phyloP scores from a whole-genome alignment of 345 rosid species.

The Mercurialis annua region DNA sequence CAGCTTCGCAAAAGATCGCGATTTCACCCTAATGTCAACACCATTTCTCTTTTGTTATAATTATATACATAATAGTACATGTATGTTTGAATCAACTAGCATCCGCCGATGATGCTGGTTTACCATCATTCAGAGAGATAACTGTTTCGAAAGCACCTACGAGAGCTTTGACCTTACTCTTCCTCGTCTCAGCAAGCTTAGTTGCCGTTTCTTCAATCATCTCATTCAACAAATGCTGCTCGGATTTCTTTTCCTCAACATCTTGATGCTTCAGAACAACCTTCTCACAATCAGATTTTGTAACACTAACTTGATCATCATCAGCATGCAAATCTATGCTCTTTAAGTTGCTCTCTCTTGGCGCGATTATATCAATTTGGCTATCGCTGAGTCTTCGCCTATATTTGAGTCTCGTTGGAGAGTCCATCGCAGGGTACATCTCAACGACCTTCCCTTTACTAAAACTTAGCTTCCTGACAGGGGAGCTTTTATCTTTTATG shows the following conservation, averaged over 20 bases:
- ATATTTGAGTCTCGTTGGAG: constrained; percentile 19
- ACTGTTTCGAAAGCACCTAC: constrained; percentile 34
- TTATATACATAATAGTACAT: background rate
- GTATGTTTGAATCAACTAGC: background rate
- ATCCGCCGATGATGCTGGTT: constrained; percentile 3
- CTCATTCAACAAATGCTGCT: constrained; percentile 17
- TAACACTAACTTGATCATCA: background rate
- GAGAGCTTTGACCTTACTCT: constrained; percentile 29
- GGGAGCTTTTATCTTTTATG: constrained; percentile 20
- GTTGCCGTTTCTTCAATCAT: constrained; percentile 30
- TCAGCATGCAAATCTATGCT: background rate
- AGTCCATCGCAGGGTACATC: background rate
- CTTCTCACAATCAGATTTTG: constrained; percentile 3
- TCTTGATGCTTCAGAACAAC: constrained; percentile 18
- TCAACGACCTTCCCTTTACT: constrained; percentile 17
- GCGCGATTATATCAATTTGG: constrained; percentile 1
- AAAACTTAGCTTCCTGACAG: constrained; percentile 13
- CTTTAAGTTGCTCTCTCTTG: background rate
- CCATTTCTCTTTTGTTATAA: background rate
- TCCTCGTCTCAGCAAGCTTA: constrained; percentile 25
- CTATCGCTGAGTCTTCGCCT: constrained; percentile 10
- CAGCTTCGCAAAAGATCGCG: background rate
- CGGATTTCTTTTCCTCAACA: constrained; percentile 12
- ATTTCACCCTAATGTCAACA: background rate
- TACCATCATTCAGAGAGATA: constrained; percentile 24